Evolutionary conservation across 1,284 basidiomycete genomes (phyloP).

Genomic region (Cutaneotrichosporon mucoides): DNA sequence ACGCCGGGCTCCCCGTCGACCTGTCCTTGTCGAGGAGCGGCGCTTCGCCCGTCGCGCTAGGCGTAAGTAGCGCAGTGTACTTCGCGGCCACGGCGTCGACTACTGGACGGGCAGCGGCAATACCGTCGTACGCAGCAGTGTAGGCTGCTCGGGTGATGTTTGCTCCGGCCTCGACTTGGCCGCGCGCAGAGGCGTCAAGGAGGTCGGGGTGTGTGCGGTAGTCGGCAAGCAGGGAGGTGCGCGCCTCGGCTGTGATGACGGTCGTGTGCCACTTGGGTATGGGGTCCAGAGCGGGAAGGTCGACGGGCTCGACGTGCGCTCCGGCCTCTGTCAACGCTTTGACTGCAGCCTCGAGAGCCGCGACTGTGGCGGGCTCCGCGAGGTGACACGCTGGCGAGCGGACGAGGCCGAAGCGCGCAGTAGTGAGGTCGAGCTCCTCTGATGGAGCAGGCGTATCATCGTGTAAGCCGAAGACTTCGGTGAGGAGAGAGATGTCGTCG

Average conservation of each 20-base stretch:
- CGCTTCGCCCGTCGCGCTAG: constrained; percentile 26
- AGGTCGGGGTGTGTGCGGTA: neutral
- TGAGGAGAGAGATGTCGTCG: constrained; percentile 32
- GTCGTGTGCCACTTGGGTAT: constrained; percentile 24
- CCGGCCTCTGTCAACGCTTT: constrained; percentile 19
- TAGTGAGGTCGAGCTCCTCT: constrained; percentile 4
- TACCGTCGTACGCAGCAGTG: constrained; percentile 27
- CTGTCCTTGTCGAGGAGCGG: constrained; percentile 21
- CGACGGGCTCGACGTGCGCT: constrained; percentile 28
- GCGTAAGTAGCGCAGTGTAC: constrained; percentile 30
- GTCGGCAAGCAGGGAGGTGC: constrained; percentile 24
- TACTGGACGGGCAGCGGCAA: constrained; percentile 23
- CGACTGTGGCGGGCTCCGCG: constrained; percentile 15
- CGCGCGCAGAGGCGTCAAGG: constrained; percentile 21
- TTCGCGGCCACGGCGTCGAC: constrained; percentile 24
- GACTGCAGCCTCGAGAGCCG: constrained; percentile 22
- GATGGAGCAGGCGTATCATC: constrained; percentile 22
- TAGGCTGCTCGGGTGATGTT: constrained; percentile 16
- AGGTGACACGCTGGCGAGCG: constrained; percentile 28
- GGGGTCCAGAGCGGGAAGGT: constrained; percentile 21
- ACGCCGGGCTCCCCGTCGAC: constrained; percentile 29
- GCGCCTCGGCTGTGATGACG: constrained; percentile 26
- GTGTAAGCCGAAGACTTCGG: constrained; percentile 25
- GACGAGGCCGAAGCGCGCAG: constrained; percentile 30
- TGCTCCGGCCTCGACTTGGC: constrained; percentile 23